A percentile compares a stretch with the other conserved stretches of the same genome.
These are phyloP conservation scores for Pestalotiopsis sp. DNA, from an alignment of 2,329 filamentous ascomycete genomes.

Conservation along the genomic window DNA sequence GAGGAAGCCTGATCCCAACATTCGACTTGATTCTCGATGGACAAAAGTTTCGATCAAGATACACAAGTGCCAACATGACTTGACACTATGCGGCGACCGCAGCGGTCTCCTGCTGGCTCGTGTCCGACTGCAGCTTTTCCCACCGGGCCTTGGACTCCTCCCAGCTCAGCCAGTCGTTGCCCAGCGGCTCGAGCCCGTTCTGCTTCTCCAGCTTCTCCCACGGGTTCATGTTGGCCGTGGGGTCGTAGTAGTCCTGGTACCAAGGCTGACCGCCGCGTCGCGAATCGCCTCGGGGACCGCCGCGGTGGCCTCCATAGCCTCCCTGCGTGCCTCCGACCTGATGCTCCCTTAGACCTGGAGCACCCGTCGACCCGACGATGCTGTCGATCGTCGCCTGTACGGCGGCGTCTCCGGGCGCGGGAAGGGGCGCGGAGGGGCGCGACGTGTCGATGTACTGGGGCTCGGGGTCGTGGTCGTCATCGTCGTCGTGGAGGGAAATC, in stretches of 20 bases:
- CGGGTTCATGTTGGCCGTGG: slow-evolving; percentile 69
- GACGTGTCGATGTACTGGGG: slow-evolving; percentile 34
- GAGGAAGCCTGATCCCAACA: no score
- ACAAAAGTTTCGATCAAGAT: no score
- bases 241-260: slow-evolving; percentile 69
- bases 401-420: slow-evolving; percentile 15
- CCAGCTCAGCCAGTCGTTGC: slow-evolving; percentile 46
- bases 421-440: slow-evolving; percentile 21
- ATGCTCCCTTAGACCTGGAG: background rate
- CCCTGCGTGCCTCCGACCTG: slow-evolving; percentile 5
- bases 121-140: background rate
- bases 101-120: background rate
- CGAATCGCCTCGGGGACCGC: slow-evolving; percentile 16
- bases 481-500: slow-evolving; percentile 40
- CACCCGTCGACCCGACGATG: slow-evolving; percentile 20
- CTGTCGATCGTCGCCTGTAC: slow-evolving; percentile 28
- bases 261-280: slow-evolving; percentile 44
- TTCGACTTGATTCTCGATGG: no score
- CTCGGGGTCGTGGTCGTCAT: slow-evolving; percentile 17
- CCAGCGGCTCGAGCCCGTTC: slow-evolving; percentile 39
- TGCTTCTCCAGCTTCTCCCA: slow-evolving; percentile 61
- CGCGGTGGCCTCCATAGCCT: slow-evolving; percentile 16
- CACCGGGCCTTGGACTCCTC: slow-evolving; percentile 25
- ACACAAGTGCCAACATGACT: background rate
- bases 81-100: background rate